Percentiles rank a stretch among this genome's conserved stretches.
Evolutionary conservation across 2,329 filamentous ascomycete genomes (phyloP).

Genomic region (Bertia moriformis): DNA sequence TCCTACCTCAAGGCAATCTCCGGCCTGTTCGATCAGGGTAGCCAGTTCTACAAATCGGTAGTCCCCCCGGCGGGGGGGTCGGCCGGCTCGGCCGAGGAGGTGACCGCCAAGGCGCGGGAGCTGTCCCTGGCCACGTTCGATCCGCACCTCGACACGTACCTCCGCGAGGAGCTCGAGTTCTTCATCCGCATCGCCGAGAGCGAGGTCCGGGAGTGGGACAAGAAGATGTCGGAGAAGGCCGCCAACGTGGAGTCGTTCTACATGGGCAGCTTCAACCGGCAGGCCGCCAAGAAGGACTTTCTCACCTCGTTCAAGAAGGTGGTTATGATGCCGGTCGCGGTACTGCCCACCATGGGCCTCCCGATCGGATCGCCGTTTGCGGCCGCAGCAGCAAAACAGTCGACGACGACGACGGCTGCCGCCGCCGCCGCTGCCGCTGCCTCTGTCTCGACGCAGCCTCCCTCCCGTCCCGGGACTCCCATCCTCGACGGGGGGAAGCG

Average conservation of each 20-base stretch:
- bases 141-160: slow-evolving; percentile 81
- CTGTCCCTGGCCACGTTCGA: slow-evolving; percentile 67
- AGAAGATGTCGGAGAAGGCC: slow-evolving; percentile 79
- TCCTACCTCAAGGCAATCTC: slow-evolving; percentile 77
- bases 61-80: slow-evolving; percentile 36
- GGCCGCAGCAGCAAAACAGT: slow-evolving; percentile 19
- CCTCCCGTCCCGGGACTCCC: not conserved
- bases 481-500: too few species aligned
- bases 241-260: slow-evolving; percentile 86
- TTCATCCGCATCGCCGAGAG: slow-evolving; percentile 65
- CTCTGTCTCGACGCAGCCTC: not conserved
- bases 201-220: slow-evolving; percentile 77
- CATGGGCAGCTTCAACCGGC: slow-evolving; percentile 87
- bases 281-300: slow-evolving; percentile 93
- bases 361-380: slow-evolving; percentile 44
- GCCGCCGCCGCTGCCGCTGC: slow-evolving; percentile 11
- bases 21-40: slow-evolving; percentile 72
- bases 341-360: slow-evolving; percentile 49
- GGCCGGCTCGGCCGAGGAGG: slow-evolving; percentile 37
- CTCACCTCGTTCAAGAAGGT: slow-evolving; percentile 94
- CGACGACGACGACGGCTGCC: slow-evolving; percentile 5
- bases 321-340: slow-evolving; percentile 96
- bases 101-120: slow-evolving; percentile 49
- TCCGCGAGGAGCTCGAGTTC: slow-evolving; percentile 77
- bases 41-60: slow-evolving; percentile 62